Evolutionary conservation across 495 filamentous ascomycete species (phyloP).

Genomic region (Xylaria castorea): DNA sequence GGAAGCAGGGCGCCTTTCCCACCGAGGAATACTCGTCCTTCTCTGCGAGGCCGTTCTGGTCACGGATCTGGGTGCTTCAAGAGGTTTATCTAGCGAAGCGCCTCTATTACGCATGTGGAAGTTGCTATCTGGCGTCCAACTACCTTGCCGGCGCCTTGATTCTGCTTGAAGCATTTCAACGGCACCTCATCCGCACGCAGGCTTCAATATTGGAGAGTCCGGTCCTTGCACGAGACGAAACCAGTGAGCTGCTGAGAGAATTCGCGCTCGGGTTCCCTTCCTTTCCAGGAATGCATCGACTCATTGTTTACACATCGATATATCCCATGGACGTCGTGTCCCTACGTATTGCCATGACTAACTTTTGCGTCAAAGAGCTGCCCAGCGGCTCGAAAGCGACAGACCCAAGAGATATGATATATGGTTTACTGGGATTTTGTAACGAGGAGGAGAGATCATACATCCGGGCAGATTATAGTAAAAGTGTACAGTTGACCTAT

Average conservation of each 20-base stretch:
- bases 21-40: constrained; percentile 16
- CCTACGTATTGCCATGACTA: constrained; percentile 28
- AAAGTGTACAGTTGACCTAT: constrained; percentile 3
- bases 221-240: background rate
- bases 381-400: constrained; percentile 21
- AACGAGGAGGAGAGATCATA: constrained; percentile 10
- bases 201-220: background rate
- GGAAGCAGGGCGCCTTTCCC: constrained; percentile 2
- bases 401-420: constrained; percentile 26
- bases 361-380: constrained; percentile 28
- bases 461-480: constrained; percentile 20
- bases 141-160: constrained; percentile 19
- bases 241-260: background rate
- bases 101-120: constrained; percentile 13
- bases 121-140: background rate
- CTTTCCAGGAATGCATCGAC: constrained; percentile 28
- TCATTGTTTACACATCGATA: constrained; percentile 25
- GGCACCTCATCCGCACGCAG: constrained; percentile 7
- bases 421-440: constrained; percentile 22
- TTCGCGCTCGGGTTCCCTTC: constrained; percentile 10
- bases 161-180: constrained; percentile 26
- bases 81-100: constrained; percentile 20
- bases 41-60: constrained; percentile 24
- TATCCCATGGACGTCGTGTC: constrained; percentile 22
- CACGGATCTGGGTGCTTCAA: constrained; percentile 26